Evolutionary conservation across 768 basidiomycete species (phyloP), one percentile per base, ranked within the genome.

Genomic region (Pulveroboletus sp.): DNA sequence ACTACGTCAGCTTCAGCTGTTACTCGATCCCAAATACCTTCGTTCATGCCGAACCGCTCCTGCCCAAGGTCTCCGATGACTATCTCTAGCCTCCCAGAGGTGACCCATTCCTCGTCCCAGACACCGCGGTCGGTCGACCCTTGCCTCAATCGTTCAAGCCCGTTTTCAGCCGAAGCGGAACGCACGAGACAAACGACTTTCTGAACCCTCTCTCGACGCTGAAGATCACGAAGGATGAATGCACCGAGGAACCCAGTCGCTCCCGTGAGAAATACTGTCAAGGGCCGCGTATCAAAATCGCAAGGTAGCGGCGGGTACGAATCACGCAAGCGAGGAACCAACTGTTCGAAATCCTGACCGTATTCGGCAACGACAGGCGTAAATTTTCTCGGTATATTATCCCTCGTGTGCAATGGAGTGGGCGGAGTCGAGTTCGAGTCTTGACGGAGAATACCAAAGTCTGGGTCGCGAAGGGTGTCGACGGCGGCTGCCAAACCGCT

Each of bases 231-330:
- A 41, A 98, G 72, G 51, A 98, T 80, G 67, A 95, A 98, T 6
- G 91, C 93, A 13, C 97, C 97, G 14, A 99, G 76, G 76, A 94
- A 99, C 2, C 97, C 97, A 9, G 97, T 97, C 5, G 92, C 94
- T 6, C 97, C 97, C 6, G 97, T 98, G 25, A 99, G 79, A 75
- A 99, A 97, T 25, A 98, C 78, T 0, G 89, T 90, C 35, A 94
- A 55, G 12, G 74, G 68, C 37, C 72, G 76, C 21, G 69, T 62
- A 19, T 66, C 61, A 57, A 84, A 84, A 56, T 84, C 79, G n/a
- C 71, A 45, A 1, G 85, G 73, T 2, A 83, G 67, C n/a, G 80
- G 69, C 1, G 76, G 67, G 66, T 93, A 97, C 8, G 79, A 75
- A 1, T 72, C 58, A 36, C 75, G 73, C 20, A 98, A 76, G 54